Conservation (phyloP, 768 basidiomycete species). For the Trametes sanguinea region DNA sequence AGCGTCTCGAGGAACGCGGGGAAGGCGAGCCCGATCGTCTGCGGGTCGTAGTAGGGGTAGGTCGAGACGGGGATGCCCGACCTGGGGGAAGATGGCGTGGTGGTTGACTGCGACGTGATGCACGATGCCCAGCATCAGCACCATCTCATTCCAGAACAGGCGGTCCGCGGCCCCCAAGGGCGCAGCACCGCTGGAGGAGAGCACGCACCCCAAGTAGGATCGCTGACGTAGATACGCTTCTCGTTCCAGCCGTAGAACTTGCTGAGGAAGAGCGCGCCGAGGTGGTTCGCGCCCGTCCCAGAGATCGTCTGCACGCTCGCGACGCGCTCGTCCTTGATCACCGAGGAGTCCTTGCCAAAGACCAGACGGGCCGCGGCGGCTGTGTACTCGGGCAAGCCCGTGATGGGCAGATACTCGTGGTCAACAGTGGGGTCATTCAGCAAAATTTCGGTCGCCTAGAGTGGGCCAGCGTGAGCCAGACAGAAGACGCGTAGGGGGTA, state of each 20-base stretch:
- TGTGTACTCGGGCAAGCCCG: conserved; percentile 83
- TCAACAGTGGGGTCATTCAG: conserved; percentile 73
- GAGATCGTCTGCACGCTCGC: conserved; percentile 91
- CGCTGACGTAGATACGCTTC: conserved; percentile 80
- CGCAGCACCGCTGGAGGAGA: background rate
- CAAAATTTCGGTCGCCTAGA: conserved; percentile 71
- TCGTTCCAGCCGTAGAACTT: conserved; percentile 64
- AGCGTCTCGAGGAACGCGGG: conserved; percentile 63
- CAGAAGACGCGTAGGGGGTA: conserved; percentile 7
- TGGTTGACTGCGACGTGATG: conserved; percentile 70
- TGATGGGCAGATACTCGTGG: conserved; percentile 92
- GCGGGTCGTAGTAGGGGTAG: conserved; percentile 93
- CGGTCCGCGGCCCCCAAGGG: background rate
- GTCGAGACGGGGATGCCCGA: conserved; percentile 84
- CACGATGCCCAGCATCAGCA: background rate
- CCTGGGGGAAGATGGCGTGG: conserved; percentile 86
- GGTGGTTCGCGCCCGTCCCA: conserved; percentile 94
- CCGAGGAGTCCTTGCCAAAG: conserved; percentile 70
- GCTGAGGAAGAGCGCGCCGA: conserved; percentile 85
- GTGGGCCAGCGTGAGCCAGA: background rate
- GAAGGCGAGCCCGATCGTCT: conserved; percentile 86
- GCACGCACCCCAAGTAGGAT: conserved; percentile 90
- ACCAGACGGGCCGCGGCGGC: conserved; percentile 81
- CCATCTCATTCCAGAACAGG: conserved; percentile 4
- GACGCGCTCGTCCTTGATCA: conserved; percentile 69